A percentile compares a stretch with the other conserved stretches of the same genome.
Evolutionary conservation across 225 moss, liverwort and hornwort genomes (phyloP).

Genomic region (Physcomitrium patens): DNA sequence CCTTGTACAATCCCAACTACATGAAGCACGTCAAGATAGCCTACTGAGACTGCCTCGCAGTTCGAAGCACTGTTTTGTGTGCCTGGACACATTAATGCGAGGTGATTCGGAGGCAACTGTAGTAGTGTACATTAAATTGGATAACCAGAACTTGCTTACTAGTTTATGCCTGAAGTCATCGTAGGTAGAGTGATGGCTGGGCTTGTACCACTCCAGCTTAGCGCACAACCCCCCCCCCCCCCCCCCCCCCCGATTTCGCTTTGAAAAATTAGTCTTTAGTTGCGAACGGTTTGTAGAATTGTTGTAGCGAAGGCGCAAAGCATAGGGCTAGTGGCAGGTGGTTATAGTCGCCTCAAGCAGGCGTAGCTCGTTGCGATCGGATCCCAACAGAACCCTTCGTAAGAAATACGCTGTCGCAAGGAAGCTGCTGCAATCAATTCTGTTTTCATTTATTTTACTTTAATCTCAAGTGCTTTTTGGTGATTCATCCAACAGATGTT

Average conservation of each 20-base stretch:
- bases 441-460: too few relatives aligned
- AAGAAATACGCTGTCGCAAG: too few relatives aligned
- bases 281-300: not conserved
- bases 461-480: too few relatives aligned
- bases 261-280: not conserved
- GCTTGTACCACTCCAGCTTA: conserved; percentile 22
- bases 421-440: too few relatives aligned
- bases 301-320: not conserved
- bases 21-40: conserved; percentile 66
- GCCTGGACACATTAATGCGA: not conserved
- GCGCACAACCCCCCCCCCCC: too few relatives aligned
- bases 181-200: not conserved
- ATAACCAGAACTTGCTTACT: not conserved
- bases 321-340: not conserved
- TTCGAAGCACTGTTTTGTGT: not conserved
- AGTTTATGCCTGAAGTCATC: not conserved
- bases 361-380: not conserved
- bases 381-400: not conserved
- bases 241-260: conserved; percentile 14
- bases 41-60: conserved; percentile 28
- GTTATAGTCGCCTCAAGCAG: conserved; percentile 11
- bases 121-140: not conserved
- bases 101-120: not conserved
- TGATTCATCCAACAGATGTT: too few relatives aligned
- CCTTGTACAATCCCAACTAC: conserved; percentile 54